phyloP scores from a whole-genome alignment of 257 asterid species.

The Capsicum rhomboideum region DNA sequence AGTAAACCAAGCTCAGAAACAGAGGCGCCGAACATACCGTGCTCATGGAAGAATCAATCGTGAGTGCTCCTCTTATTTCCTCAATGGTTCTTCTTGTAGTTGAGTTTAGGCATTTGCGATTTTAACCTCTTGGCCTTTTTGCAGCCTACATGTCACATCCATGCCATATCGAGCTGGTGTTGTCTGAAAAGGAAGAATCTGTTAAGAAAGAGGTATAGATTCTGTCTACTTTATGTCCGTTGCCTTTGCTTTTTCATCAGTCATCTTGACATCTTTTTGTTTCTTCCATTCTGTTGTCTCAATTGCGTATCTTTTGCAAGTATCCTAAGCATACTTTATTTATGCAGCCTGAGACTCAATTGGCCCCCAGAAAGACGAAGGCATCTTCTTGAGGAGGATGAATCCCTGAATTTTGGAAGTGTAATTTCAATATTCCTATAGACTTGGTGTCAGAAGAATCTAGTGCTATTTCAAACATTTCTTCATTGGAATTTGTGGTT shows the following conservation, averaged over 20 bases:
- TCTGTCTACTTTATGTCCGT: background rate
- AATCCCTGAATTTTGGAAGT: background rate
- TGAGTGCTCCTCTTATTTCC: background rate
- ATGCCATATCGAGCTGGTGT: conserved; percentile 78
- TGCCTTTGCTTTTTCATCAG: background rate
- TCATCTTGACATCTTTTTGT: background rate
- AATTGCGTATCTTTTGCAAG: background rate
- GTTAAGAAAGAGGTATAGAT: conserved; percentile 67
- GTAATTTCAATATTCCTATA: background rate
- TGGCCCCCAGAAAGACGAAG: background rate
- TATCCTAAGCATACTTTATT: background rate
- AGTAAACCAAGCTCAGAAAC: conserved; percentile 86
- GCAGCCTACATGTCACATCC: conserved; percentile 91
- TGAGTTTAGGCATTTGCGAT: background rate
- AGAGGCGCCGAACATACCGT: conserved; percentile 57
- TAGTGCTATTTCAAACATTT: background rate
- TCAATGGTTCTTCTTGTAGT: background rate
- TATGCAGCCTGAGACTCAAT: conserved; percentile 11
- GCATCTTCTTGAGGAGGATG: background rate
- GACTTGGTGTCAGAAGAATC: background rate
- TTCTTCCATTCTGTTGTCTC: background rate
- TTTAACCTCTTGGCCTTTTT: background rate
- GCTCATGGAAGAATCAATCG: conserved; percentile 55
- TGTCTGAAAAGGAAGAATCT: conserved; percentile 63
- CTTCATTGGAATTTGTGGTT: background rate